Evolutionary conservation across 805 yeast genomes (phyloP).

Genomic region (Myxozyma nipponensis): DNA sequence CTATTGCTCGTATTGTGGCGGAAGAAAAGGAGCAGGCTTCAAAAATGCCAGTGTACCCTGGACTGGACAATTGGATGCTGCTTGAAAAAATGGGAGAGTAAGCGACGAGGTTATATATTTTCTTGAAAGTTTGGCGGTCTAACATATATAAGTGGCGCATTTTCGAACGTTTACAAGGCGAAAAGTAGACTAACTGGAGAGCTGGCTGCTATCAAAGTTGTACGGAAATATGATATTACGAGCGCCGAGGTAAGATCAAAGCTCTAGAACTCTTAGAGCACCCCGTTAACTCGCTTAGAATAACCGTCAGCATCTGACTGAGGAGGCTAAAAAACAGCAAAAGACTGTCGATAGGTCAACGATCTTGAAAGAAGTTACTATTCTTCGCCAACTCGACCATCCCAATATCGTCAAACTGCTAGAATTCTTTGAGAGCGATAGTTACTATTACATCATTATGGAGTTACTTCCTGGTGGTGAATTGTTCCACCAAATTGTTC

Average conservation of each 20-base stretch:
- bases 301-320: slow-evolving; percentile 21
- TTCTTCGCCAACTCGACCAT: slow-evolving; percentile 63
- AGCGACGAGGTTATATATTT: not conserved
- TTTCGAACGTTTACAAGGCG: slow-evolving; percentile 79
- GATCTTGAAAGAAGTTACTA: slow-evolving; percentile 66
- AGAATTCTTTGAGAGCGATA: slow-evolving; percentile 49
- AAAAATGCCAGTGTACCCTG: slow-evolving; percentile 39
- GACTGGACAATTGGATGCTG: slow-evolving; percentile 39
- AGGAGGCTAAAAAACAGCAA: slow-evolving; percentile 26
- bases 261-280: not conserved
- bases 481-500: slow-evolving; percentile 73
- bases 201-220: slow-evolving; percentile 71
- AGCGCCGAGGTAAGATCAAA: slow-evolving; percentile 4
- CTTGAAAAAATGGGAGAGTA: slow-evolving; percentile 45
- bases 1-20: slow-evolving; percentile 40
- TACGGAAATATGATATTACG: slow-evolving; percentile 49
- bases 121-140: not conserved
- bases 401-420: slow-evolving; percentile 56
- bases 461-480: slow-evolving; percentile 78
- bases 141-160: slow-evolving; percentile 58
- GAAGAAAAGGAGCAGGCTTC: slow-evolving; percentile 38
- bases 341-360: slow-evolving; percentile 42
- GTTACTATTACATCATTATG: slow-evolving; percentile 58
- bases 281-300: not conserved
- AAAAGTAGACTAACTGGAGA: slow-evolving; percentile 43